Conservation (phyloP, 768 basidiomycete species). For the Podaxis sp. region DNA sequence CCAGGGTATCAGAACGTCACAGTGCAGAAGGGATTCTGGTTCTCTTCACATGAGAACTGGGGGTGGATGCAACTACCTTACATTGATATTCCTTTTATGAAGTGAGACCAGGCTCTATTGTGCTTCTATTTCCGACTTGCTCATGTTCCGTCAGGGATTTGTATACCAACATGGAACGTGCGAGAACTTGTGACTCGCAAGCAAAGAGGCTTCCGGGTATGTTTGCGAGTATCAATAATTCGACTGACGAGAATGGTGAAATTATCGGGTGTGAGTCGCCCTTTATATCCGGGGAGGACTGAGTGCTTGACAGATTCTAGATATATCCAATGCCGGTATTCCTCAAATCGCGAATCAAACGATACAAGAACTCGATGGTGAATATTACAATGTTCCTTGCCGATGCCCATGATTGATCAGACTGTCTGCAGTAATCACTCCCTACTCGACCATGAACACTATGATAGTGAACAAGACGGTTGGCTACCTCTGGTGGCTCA, state of each 20-base stretch:
- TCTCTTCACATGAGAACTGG: constrained; percentile 25
- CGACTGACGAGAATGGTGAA: constrained; percentile 22
- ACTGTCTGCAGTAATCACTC: constrained; percentile 19
- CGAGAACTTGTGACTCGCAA: constrained; percentile 23
- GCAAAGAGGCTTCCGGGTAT: constrained; percentile 20
- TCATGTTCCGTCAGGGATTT: constrained; percentile 12
- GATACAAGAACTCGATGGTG: constrained; percentile 23
- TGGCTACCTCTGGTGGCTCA: constrained; percentile 23
- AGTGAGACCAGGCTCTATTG: constrained; percentile 2
- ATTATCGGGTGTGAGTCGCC: constrained; percentile 21
- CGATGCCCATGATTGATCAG: neutral
- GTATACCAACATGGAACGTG: constrained; percentile 22
- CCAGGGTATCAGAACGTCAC: constrained; percentile 16
- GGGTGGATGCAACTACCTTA: constrained; percentile 24
- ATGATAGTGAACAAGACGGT: constrained; percentile 22
- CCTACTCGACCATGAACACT: constrained; percentile 23
- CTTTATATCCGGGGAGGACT: neutral
- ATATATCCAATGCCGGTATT: constrained; percentile 24
- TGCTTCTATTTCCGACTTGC: neutral
- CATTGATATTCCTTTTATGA: constrained; percentile 21
- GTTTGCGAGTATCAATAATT: constrained; percentile 25
- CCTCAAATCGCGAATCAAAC: constrained; percentile 23
- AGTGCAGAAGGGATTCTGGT: constrained; percentile 27
- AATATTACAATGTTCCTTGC: neutral
- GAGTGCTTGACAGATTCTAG: neutral